Evolutionary conservation across 73 alveolate species (phyloP).

Genomic region (Stentor coeruleus): DNA sequence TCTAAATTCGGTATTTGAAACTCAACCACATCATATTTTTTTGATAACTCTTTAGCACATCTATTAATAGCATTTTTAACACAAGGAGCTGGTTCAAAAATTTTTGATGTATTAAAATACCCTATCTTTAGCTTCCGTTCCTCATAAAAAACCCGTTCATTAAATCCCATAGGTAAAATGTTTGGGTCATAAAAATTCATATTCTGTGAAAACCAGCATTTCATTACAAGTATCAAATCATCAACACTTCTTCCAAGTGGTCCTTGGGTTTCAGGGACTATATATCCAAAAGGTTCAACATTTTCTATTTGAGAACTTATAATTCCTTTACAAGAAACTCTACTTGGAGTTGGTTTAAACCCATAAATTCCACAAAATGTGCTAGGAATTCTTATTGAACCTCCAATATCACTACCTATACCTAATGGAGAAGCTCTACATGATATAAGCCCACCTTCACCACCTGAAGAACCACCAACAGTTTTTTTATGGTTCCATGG

Average conservation of each 20-base stretch:
- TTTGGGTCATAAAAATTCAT: neutral
- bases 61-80: slow-evolving; percentile 48
- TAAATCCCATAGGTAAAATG: slow-evolving; percentile 32
- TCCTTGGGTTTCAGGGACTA: neutral
- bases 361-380: slow-evolving; percentile 74
- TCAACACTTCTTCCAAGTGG: neutral
- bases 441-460: slow-evolving; percentile 74
- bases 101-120: slow-evolving; percentile 38
- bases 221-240: neutral
- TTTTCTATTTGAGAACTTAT: too few relatives aligned
- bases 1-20: neutral
- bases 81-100: slow-evolving; percentile 26
- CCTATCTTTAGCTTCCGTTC: slow-evolving; percentile 58
- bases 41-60: slow-evolving; percentile 27
- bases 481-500: slow-evolving; percentile 65
- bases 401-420: slow-evolving; percentile 77
- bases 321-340: too few relatives aligned
- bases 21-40: slow-evolving; percentile 40
- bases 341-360: slow-evolving; percentile 62
- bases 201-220: neutral
- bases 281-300: neutral
- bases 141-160: slow-evolving; percentile 21
- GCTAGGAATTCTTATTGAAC: slow-evolving; percentile 76
- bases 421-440: slow-evolving; percentile 55
- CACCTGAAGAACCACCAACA: slow-evolving; percentile 84